phyloP scores from a whole-genome alignment of 805 yeast species.

The Sugiyamaella americana region DNA sequence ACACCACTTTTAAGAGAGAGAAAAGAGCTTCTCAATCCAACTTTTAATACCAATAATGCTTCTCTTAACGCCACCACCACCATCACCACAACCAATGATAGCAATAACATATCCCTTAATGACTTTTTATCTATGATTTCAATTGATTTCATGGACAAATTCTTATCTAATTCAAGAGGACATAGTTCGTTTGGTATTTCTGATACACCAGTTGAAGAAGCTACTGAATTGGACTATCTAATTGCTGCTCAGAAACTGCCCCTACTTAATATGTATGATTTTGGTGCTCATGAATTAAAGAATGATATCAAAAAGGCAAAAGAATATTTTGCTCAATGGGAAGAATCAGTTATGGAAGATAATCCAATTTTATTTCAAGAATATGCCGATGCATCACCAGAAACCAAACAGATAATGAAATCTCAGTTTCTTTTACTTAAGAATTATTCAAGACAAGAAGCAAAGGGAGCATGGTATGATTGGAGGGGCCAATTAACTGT shows the following conservation, averaged over 20 bases:
- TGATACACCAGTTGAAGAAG: constrained; percentile 14
- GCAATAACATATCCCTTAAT: constrained; percentile 19
- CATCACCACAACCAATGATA: not conserved
- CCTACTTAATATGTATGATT: constrained; percentile 44
- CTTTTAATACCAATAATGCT: not conserved
- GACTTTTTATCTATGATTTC: constrained; percentile 26
- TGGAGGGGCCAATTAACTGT: constrained; percentile 52
- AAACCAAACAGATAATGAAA: constrained; percentile 38
- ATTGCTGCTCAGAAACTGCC: constrained; percentile 39
- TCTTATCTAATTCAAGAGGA: constrained; percentile 17
- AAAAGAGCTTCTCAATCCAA: not conserved
- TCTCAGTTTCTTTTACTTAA: constrained; percentile 47
- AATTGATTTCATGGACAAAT: constrained; percentile 28
- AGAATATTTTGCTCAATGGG: constrained; percentile 41
- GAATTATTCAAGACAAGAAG: constrained; percentile 46
- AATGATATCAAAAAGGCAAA: constrained; percentile 47
- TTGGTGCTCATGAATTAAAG: constrained; percentile 49
- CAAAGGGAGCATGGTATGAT: constrained; percentile 53
- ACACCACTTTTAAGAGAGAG: not conserved
- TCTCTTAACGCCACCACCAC: not conserved
- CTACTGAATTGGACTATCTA: constrained; percentile 34
- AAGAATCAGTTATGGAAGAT: constrained; percentile 40
- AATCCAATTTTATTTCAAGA: constrained; percentile 47
- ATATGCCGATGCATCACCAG: constrained; percentile 38
- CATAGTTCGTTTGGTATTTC: constrained; percentile 21